These are phyloP conservation scores for Parachaetomium inaequale DNA, from an alignment of 495 filamentous ascomycete genomes.

Conservation along the genomic window DNA sequence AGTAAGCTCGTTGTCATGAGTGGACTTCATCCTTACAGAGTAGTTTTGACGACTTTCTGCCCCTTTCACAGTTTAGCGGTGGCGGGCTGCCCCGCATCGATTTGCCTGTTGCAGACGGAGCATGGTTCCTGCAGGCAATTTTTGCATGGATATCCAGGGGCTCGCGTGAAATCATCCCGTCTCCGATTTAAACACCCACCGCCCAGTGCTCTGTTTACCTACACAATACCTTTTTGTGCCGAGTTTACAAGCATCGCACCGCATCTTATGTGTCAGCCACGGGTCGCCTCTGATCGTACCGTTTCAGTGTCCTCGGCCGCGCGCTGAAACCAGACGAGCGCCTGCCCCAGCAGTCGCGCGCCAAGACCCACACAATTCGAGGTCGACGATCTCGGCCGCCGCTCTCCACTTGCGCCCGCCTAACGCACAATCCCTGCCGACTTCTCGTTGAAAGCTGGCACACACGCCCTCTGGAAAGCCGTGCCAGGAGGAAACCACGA, in stretches of 20 bases:
- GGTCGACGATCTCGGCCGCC: conserved; percentile 20
- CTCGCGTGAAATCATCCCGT: conserved; percentile 2
- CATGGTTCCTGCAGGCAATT: conserved; percentile 8
- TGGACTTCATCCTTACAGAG: neutral
- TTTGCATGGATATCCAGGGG: conserved; percentile 9
- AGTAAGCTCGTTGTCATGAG: neutral
- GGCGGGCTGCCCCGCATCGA: conserved; percentile 9
- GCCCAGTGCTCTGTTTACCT: neutral
- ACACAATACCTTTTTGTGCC: neutral
- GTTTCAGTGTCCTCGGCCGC: conserved; percentile 29
- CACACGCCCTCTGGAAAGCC: conserved; percentile 17
- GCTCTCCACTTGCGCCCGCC: conserved; percentile 13
- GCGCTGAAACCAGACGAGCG: conserved; percentile 30
- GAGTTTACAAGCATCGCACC: neutral
- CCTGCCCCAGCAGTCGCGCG: conserved; percentile 24
- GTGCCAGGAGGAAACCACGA: conserved; percentile 5
- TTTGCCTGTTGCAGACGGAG: neutral
- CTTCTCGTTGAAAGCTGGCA: conserved; percentile 16
- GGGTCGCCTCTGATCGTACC: conserved; percentile 22
- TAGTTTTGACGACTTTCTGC: too few species aligned
- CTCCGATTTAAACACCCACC: neutral
- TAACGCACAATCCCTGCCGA: conserved; percentile 18
- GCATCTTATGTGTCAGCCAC: too few species aligned
- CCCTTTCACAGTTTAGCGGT: conserved; percentile 1
- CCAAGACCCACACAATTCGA: conserved; percentile 26